Evolutionary conservation across 1,284 basidiomycete genomes (phyloP), one percentile per base, ranked within the genome.

Genomic region (Puccinia sorghi): DNA sequence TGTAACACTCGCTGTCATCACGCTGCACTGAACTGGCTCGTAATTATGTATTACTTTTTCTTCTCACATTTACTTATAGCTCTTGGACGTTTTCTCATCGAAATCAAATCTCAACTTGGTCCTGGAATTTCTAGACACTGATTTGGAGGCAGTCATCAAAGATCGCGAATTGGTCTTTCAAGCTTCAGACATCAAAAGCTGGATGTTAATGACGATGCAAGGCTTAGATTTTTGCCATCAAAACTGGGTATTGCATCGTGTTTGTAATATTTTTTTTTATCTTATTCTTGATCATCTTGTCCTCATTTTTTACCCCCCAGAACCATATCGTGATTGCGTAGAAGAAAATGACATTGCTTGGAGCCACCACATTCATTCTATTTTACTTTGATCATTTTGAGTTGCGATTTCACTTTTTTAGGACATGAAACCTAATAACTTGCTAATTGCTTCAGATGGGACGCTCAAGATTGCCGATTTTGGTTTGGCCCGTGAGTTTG

Each of bases 401-500:
- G 61, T 64, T 20, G 27, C 64, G 64, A 25, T 50, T 67, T 50
- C 43, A 48, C 64, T 48, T 67, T 67, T 37, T 22, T 83, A 97
- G 94, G 97, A 99, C 88, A 86, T 99, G 82, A 99, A 99, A 85
- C 96, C 97, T 3, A 99, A 98, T 86, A 99, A 99, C 86, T 88
- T 99, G 87, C 90, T 99, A 82, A 93, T 99, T 78, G 90, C 93
- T 0, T 90, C 92, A 0, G 89, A 92, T 70, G 97, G 97, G 0
- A 90, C 93, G 79, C 90, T 99, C 81, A 99, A 99, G 86, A 90
- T 99, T 80, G 97, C 97, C 32, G 97, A 99, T 90, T 99, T 99
- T 84, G 97, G 97, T 89, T 89, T 99, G 9, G 97, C 97, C 32
- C 88, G 97, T 81, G 97, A 99, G 86, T 96, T 92, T 84, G 91